phyloP scores from a whole-genome alignment of 768 basidiomycete genomes.

The Naematelia aurantialba region DNA sequence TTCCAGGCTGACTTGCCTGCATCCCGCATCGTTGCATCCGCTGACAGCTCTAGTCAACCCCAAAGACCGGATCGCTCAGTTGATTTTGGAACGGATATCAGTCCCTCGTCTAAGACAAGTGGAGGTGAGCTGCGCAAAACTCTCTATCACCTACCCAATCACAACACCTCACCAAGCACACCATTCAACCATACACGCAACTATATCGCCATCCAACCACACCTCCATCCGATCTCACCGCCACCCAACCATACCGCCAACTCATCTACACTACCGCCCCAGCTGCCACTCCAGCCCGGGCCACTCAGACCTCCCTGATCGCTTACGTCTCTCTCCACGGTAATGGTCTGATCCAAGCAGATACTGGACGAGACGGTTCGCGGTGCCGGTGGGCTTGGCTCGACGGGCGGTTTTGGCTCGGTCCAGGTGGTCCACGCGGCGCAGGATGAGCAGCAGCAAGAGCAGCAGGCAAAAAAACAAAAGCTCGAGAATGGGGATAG shows the following conservation, averaged over 20 bases:
- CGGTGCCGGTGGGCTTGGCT: constrained; percentile 85
- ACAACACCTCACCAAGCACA: background rate
- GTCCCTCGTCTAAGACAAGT: constrained; percentile 84
- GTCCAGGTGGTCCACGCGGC: no score
- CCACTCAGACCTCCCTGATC: no score
- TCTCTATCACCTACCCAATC: background rate
- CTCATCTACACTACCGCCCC: no score
- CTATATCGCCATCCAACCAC: no score
- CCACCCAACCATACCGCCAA: no score
- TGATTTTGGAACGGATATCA: constrained; percentile 85
- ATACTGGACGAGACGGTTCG: constrained; percentile 79
- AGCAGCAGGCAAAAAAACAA: constrained; percentile 7
- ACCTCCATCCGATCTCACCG: no score
- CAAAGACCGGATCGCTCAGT: constrained; percentile 93
- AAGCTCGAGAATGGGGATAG: constrained; percentile 14
- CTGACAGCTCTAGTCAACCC: constrained; percentile 62
- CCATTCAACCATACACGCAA: no score
- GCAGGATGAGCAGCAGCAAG: no score
- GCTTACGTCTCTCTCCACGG: no score
- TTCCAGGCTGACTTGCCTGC: background rate
- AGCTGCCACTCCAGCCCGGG: no score
- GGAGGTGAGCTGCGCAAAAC: constrained; percentile 56
- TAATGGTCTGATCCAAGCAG: no score
- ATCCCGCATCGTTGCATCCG: background rate
- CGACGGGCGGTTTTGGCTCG: constrained; percentile 75